Evolutionary conservation across 2,329 filamentous ascomycete species (phyloP).

Genomic region (Akanthomyces lecanii): DNA sequence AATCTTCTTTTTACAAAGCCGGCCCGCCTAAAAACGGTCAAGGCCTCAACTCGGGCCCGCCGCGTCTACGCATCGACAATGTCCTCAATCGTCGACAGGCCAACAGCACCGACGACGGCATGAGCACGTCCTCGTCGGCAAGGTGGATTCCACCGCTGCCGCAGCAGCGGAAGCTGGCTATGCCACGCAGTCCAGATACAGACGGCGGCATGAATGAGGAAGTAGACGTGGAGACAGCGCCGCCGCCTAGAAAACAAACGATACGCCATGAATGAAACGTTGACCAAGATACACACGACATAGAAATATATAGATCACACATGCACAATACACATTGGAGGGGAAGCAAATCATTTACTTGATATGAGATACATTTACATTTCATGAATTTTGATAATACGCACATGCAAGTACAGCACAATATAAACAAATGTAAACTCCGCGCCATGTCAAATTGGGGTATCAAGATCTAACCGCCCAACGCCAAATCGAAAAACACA

Average conservation of each 20-base stretch:
- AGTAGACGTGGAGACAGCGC: background rate
- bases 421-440: background rate
- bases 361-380: background rate
- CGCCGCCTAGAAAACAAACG: background rate
- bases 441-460: background rate
- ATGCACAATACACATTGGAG: too few relatives aligned
- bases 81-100: conserved; percentile 32
- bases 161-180: background rate
- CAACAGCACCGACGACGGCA: conserved; percentile 16
- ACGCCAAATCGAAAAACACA: background rate
- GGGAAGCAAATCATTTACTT: too few relatives aligned
- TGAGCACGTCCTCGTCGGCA: conserved; percentile 12
- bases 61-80: conserved; percentile 37
- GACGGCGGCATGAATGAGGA: background rate
- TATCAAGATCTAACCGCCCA: background rate
- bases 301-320: too few relatives aligned
- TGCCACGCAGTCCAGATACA: background rate
- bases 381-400: background rate
- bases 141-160: background rate
- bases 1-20: conserved; percentile 22
- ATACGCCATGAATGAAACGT: conserved; percentile 13
- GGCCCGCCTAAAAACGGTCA: conserved; percentile 36
- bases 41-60: conserved; percentile 33
- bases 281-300: background rate
- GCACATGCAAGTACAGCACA: background rate